Evolutionary conservation across 306 rosid genomes (phyloP).

Genomic region (Citrullus colocynthis): DNA sequence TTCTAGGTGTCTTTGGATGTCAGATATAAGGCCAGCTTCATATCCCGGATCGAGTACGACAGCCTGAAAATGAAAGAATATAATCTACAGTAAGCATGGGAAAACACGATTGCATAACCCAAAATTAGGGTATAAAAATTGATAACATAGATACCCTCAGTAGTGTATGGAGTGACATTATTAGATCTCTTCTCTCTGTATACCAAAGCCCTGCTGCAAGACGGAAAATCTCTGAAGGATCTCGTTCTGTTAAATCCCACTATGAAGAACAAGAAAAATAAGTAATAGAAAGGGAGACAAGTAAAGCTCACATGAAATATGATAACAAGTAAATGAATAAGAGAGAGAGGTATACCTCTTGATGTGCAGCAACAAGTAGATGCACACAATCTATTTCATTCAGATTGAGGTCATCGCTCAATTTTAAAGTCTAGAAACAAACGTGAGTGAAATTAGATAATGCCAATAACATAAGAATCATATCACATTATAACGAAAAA

Average conservation of each 20-base stretch:
- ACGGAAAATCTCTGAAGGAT: constrained; percentile 61
- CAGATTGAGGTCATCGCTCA: constrained; percentile 89
- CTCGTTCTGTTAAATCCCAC: constrained; percentile 96
- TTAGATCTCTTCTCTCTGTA: constrained; percentile 84
- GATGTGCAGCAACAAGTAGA: constrained; percentile 73
- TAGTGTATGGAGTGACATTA: constrained; percentile 74
- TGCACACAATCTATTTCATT: constrained; percentile 84
- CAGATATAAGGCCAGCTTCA: constrained; percentile 58
- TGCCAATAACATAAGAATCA: neutral
- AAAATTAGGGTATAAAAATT: constrained; percentile 6
- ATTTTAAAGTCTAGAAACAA: constrained; percentile 60
- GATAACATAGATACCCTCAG: constrained; percentile 48
- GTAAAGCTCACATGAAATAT: neutral
- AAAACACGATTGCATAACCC: neutral
- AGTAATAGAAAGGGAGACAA: neutral
- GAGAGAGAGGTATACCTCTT: constrained; percentile 45
- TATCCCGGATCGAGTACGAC: constrained; percentile 94
- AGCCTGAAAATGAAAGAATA: constrained; percentile 40
- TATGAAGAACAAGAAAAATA: constrained; percentile 12
- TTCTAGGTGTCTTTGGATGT: constrained; percentile 75
- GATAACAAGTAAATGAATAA: neutral
- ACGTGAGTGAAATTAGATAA: constrained; percentile 10
- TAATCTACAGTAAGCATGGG: neutral
- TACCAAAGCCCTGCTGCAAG: constrained; percentile 94
- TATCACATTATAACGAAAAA: neutral